These are phyloP conservation scores for Solanum aculeatissimum DNA, from an alignment of 305 asterid species.

Conservation along the genomic window DNA sequence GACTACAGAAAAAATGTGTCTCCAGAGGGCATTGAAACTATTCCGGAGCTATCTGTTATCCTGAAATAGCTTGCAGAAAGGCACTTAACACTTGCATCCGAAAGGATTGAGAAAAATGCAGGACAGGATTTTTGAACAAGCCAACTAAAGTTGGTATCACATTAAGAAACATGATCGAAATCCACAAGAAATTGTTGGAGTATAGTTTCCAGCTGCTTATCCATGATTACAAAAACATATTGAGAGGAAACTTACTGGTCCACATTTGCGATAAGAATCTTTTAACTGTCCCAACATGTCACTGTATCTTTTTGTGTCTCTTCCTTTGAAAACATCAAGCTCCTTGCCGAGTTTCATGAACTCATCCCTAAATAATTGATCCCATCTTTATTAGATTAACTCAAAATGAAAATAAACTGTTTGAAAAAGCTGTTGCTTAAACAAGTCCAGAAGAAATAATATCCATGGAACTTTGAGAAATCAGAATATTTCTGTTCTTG, in stretches of 20 bases:
- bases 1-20: neutral
- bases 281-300: conserved; percentile 52
- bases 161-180: neutral
- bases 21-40: neutral
- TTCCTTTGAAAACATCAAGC: conserved; percentile 57
- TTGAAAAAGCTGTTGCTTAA: conserved; percentile 10
- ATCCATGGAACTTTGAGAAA: neutral
- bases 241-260: conserved; percentile 42
- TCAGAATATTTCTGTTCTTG: neutral
- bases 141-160: neutral
- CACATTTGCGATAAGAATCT: conserved; percentile 67
- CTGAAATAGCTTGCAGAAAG: neutral
- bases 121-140: neutral
- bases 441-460: neutral
- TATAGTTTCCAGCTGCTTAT: neutral
- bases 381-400: neutral
- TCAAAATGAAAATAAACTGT: neutral
- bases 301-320: conserved; percentile 47
- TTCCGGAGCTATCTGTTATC: neutral
- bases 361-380: conserved; percentile 40
- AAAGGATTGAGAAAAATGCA: neutral
- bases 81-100: neutral
- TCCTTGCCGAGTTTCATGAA: conserved; percentile 60
- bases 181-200: neutral
- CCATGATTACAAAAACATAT: neutral